Percentiles rank a stretch among this genome's conserved stretches.
These are phyloP conservation scores for Peronospora destructor DNA, from an alignment of 352 stramenopile species.

Conservation along the genomic window DNA sequence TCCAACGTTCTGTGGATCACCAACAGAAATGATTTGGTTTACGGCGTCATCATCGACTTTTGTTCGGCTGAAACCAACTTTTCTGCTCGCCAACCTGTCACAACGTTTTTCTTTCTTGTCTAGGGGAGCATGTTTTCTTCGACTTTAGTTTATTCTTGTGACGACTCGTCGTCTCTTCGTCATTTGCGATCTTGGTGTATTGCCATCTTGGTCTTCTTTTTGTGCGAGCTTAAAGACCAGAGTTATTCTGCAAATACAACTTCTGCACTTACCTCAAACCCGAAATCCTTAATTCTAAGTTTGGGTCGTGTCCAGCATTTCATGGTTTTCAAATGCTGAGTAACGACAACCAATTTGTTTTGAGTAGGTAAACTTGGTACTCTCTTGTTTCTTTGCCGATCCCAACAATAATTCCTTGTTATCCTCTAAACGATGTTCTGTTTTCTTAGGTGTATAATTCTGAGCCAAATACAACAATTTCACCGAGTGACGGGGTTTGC, in stretches of 20 bases:
- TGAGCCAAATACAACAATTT: too few relatives aligned
- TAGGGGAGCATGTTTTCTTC: neutral
- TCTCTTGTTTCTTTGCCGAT: neutral
- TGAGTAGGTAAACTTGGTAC: neutral
- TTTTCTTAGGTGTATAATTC: too few relatives aligned
- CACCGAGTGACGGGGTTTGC: too few relatives aligned
- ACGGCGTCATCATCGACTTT: too few relatives aligned
- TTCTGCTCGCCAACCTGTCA: neutral
- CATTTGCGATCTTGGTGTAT: neutral
- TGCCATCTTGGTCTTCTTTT: neutral
- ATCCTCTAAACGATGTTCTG: too few relatives aligned
- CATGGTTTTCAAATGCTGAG: neutral
- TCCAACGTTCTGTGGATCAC: too few relatives aligned
- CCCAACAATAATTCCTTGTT: neutral
- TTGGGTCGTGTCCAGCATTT: neutral
- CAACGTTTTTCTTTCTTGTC: neutral
- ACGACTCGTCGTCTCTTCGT: neutral
- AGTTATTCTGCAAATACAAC: too few relatives aligned
- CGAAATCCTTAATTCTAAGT: too few relatives aligned
- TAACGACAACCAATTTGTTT: neutral
- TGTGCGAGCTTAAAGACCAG: neutral
- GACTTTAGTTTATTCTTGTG: neutral
- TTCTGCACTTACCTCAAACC: too few relatives aligned
- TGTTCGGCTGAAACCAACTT: too few relatives aligned
- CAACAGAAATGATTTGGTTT: too few relatives aligned